Percentiles rank a stretch among this genome's conserved stretches.
Conservation (phyloP, 345 rosid species). For the Microthlaspi erraticum region DNA sequence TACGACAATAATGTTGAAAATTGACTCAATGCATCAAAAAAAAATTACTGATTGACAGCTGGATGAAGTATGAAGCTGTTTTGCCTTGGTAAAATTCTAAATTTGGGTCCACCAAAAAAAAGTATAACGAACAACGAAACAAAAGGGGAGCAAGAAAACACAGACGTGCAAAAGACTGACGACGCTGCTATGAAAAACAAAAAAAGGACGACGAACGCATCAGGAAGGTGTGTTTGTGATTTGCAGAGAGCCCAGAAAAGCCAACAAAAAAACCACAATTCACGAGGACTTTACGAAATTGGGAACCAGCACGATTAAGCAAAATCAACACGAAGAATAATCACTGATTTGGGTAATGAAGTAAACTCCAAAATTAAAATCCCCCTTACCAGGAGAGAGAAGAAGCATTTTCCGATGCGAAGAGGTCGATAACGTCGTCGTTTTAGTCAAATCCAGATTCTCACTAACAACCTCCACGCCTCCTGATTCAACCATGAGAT, state of each 20-base stretch:
- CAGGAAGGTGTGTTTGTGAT: slow-evolving; percentile 26
- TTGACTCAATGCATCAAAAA: no score
- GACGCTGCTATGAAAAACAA: slow-evolving; percentile 14
- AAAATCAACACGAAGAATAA: slow-evolving; percentile 17
- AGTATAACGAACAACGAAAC: slow-evolving; percentile 39
- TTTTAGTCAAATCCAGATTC: slow-evolving; percentile 3
- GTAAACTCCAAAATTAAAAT: not conserved
- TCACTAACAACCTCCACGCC: slow-evolving; percentile 27
- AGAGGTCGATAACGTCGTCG: slow-evolving; percentile 20
- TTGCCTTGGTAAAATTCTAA: not conserved
- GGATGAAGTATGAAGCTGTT: slow-evolving; percentile 5
- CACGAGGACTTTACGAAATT: slow-evolving; percentile 36
- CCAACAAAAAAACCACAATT: slow-evolving; percentile 15
- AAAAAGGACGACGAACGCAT: slow-evolving; percentile 40
- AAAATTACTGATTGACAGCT: slow-evolving; percentile 25
- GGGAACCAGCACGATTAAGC: slow-evolving; percentile 16
- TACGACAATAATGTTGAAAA: not conserved
- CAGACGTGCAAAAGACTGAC: slow-evolving; percentile 57
- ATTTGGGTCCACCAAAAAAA: slow-evolving; percentile 34
- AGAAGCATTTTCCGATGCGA: slow-evolving; percentile 63
- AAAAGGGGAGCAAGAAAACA: slow-evolving; percentile 45
- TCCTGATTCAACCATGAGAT: slow-evolving; percentile 16
- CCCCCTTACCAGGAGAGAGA: slow-evolving; percentile 45
- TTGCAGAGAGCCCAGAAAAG: not conserved
- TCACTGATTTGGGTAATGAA: slow-evolving; percentile 26